Evolutionary conservation across 257 asterid genomes (phyloP).

Genomic region (Scutellaria minor): DNA sequence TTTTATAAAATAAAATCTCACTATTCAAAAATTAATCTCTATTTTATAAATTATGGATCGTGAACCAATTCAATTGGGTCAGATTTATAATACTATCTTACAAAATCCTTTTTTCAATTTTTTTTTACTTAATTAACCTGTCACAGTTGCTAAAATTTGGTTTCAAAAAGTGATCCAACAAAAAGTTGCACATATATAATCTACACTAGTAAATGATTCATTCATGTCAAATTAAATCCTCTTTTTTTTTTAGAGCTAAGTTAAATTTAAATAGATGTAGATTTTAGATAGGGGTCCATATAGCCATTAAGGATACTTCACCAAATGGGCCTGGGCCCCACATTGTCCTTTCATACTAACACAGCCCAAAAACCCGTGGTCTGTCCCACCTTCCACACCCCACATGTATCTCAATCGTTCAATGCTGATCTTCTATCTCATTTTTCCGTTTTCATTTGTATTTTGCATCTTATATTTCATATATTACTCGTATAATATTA

Average conservation of each 20-base stretch:
- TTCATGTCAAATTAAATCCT: no score
- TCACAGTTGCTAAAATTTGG: background rate
- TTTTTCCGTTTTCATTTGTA: no score
- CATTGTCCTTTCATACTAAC: constrained; percentile 44
- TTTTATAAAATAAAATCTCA: no score
- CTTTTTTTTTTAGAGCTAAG: no score
- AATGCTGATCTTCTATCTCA: background rate
- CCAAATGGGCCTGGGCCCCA: constrained; percentile 45
- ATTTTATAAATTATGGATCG: no score
- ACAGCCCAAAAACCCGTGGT: constrained; percentile 34
- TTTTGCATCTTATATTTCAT: no score
- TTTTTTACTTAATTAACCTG: background rate
- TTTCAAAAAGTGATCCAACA: background rate
- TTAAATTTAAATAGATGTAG: background rate
- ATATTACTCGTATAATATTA: no score
- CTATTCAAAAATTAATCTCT: no score
- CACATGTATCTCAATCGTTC: constrained; percentile 6
- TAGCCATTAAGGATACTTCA: constrained; percentile 24
- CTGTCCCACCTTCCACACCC: constrained; percentile 18
- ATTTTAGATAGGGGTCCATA: constrained; percentile 30
- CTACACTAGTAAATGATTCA: no score
- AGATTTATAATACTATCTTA: background rate
- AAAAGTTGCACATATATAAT: no score
- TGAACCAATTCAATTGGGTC: no score
- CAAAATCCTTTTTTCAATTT: background rate